Evolutionary conservation across 169 alveolate species (phyloP).

Genomic region (Babesia bovis): DNA sequence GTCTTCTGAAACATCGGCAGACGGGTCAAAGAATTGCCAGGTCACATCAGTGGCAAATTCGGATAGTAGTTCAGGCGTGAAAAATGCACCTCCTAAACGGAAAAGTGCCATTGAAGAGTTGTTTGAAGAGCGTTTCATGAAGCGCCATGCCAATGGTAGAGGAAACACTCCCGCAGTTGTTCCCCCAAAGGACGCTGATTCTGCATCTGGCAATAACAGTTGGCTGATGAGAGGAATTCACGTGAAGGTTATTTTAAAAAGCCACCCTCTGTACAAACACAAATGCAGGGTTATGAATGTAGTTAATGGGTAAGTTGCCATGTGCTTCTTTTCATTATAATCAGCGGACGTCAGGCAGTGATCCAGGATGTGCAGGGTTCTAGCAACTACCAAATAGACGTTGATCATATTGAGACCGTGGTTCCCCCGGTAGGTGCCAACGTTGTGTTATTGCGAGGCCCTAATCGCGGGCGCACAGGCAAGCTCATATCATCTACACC

Average conservation of each 20-base stretch:
- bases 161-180: neutral
- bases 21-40: neutral
- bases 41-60: constrained; percentile 1
- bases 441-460: constrained; percentile 50
- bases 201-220: neutral
- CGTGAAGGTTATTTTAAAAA: constrained; percentile 48
- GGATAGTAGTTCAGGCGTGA: too few species aligned
- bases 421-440: constrained; percentile 46
- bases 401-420: constrained; percentile 60
- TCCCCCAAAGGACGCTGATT: neutral
- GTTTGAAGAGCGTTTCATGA: constrained; percentile 6
- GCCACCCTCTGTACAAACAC: constrained; percentile 62
- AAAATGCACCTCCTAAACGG: constrained; percentile 33
- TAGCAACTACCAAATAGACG: constrained; percentile 33
- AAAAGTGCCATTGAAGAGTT: constrained; percentile 50
- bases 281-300: constrained; percentile 38
- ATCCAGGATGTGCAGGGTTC: constrained; percentile 43
- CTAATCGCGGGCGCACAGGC: constrained; percentile 42
- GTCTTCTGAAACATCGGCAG: too few species aligned
- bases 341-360: constrained; percentile 22
- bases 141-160: neutral
- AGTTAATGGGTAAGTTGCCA: constrained; percentile 5
- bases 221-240: constrained; percentile 51
- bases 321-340: neutral
- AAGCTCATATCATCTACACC: constrained; percentile 9